These are phyloP conservation scores for Lichina pygmaea DNA, from an alignment of 495 filamentous ascomycete genomes.

Conservation along the genomic window DNA sequence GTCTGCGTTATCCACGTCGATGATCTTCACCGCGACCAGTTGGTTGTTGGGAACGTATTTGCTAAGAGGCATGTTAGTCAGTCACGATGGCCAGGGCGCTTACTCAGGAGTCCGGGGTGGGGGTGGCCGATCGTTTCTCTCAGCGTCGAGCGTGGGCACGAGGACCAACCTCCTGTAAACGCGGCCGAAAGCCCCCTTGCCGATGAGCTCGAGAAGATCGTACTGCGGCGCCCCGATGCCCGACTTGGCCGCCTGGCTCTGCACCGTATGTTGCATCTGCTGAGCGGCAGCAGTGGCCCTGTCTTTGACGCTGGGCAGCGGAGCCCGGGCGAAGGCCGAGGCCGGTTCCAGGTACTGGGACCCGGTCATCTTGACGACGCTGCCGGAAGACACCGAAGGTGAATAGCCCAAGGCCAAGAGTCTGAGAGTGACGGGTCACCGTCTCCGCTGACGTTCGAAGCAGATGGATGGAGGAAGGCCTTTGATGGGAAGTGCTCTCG, in stretches of 20 bases:
- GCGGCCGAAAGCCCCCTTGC: conserved; percentile 84
- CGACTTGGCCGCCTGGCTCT: not conserved
- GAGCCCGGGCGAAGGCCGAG: not conserved
- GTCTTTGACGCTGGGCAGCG: not conserved
- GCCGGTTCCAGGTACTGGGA: not conserved
- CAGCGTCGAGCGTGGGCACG: not conserved
- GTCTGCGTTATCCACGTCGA: conserved; percentile 80
- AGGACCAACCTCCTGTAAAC: conserved; percentile 56
- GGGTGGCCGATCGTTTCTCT: not conserved
- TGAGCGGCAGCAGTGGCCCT: conserved; percentile 1
- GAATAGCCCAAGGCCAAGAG: no score
- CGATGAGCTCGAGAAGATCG: conserved; percentile 67
- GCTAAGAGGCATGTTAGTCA: conserved; percentile 2
- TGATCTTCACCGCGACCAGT: conserved; percentile 78
- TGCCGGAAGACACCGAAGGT: not conserved
- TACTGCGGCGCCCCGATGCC: conserved; percentile 21
- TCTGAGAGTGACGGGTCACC: no score
- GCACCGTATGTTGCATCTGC: conserved; percentile 1
- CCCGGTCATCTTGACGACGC: not conserved
- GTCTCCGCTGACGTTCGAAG: no score
- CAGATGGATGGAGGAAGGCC: no score
- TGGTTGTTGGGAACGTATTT: conserved; percentile 27
- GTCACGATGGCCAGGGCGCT: not conserved
- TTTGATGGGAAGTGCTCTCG: no score
- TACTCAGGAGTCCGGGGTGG: not conserved